Conservation (phyloP, 1,284 basidiomycete genomes). For the Ganoderma meredithae region DNA sequence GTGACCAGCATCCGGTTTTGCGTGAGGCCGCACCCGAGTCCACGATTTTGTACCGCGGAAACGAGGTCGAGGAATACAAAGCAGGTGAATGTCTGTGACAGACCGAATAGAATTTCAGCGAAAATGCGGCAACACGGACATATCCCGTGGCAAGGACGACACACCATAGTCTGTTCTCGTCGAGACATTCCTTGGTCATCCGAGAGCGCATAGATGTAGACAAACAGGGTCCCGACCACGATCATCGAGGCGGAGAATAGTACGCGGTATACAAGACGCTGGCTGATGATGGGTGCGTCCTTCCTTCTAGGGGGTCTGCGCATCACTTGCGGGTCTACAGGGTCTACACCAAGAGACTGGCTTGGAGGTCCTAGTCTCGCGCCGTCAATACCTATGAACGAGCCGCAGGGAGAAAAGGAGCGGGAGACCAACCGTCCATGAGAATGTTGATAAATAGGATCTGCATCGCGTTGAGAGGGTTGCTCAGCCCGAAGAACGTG, state of each 20-base stretch:
- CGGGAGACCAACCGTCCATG: too few relatives aligned
- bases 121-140: neutral
- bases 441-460: constrained; percentile 99
- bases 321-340: constrained; percentile 93
- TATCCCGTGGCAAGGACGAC: neutral
- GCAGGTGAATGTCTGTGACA: constrained; percentile 90
- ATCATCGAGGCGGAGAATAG: constrained; percentile 93
- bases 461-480: constrained; percentile 98
- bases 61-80: constrained; percentile 98
- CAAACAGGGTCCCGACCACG: constrained; percentile 86
- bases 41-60: constrained; percentile 94
- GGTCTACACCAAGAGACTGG: constrained; percentile 96
- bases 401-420: too few relatives aligned
- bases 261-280: constrained; percentile 79
- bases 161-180: constrained; percentile 93
- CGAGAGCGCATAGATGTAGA: constrained; percentile 85
- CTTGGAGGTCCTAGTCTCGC: constrained; percentile 97
- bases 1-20: constrained; percentile 91
- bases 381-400: too few relatives aligned
- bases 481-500: constrained; percentile 88
- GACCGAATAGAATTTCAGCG: neutral
- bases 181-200: constrained; percentile 80
- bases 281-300: constrained; percentile 87
- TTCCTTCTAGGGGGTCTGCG: constrained; percentile 88
- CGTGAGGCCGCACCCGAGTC: constrained; percentile 79